Evolutionary conservation across 2,329 filamentous ascomycete species (phyloP), one percentile per base, ranked within the genome.

Genomic region (Ophiostoma sp.): DNA sequence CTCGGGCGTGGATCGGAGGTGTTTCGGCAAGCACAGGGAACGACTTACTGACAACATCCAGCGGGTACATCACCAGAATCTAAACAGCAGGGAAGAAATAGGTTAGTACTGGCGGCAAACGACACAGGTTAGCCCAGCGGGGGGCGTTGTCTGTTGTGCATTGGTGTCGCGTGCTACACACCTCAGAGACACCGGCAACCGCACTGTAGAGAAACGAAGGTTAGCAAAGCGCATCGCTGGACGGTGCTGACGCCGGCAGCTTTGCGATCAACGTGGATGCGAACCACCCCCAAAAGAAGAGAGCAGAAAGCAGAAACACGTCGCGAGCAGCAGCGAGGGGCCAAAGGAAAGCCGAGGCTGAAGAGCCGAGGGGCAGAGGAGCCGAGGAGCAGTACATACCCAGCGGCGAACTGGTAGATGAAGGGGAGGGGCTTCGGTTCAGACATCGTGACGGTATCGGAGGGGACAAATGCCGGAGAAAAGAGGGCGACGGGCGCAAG

Each of bases 31-130:
- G 38, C 14, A 42, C 8, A 27, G n/a, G n/a, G 38, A 36, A 38
- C 91, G n/a, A 95, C 91, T 96, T 90, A 89, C 94, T 86, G 79
- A 98, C 92, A 69, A 99, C 95, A 79, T 99, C 95, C 79, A 99
- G 85, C 74, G 95, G 95, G 83, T 99, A 99, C 95, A 96, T 96
- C 70, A 95, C 85, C 80, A 95, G 81, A 81, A 96, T 96, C 92
- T 96, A 81, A 5, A 58, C 1, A 47, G 6, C 38, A 14, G 44
- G 18, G 7, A 18, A 36, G n/a, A 12, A 11, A 2, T 6, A 1
- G 36, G 68, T 73, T 66, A 73, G 70, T 66, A 8, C 5, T 49
- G 18, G 36, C 45, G 38, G 7, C 27, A 5, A 14, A 63, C 42
- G 16, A 4, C 60, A 63, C 1, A 63, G 16, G 16, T 8, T 27